These are phyloP conservation scores for Botrytis byssoidea DNA, from an alignment of 2,329 filamentous ascomycete species.

Conservation along the genomic window DNA sequence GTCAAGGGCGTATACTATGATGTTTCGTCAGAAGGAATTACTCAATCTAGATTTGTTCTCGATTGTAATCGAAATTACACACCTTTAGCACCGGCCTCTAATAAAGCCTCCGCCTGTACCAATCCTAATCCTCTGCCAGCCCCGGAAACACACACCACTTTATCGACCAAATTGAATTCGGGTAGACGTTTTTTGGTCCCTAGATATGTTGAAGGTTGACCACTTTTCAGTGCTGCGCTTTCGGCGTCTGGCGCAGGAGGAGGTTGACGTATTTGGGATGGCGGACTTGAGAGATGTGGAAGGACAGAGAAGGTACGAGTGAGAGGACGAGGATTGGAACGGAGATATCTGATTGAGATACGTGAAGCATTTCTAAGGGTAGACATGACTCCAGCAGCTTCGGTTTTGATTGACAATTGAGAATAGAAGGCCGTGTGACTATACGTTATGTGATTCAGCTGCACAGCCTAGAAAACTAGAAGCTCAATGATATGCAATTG, in stretches of 20 bases:
- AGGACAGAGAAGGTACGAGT: conserved; percentile 21
- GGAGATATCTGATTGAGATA: conserved; percentile 6
- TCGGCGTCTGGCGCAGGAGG: conserved; percentile 26
- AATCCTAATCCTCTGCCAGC: conserved; percentile 72
- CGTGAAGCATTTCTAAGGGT: conserved; percentile 12
- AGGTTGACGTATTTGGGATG: conserved; percentile 17
- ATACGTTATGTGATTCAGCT: neutral
- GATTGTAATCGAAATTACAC: conserved; percentile 17
- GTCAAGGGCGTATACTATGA: conserved; percentile 35
- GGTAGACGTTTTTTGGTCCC: conserved; percentile 34
- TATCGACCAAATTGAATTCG: conserved; percentile 68
- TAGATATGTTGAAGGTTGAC: conserved; percentile 25
- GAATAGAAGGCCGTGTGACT: neutral
- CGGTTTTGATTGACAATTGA: neutral
- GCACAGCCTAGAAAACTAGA: neutral
- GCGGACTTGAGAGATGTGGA: conserved; percentile 10
- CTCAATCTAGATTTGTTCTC: neutral
- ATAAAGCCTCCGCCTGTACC: conserved; percentile 67
- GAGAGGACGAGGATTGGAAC: neutral
- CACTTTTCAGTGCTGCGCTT: conserved; percentile 21
- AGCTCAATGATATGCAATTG: neutral
- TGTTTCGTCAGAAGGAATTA: neutral
- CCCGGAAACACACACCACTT: conserved; percentile 68
- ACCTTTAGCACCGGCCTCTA: conserved; percentile 72
- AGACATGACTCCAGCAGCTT: neutral